These are phyloP conservation scores for Francoa sonchifolia DNA, from an alignment of 441 rosid genomes.

Conservation along the genomic window DNA sequence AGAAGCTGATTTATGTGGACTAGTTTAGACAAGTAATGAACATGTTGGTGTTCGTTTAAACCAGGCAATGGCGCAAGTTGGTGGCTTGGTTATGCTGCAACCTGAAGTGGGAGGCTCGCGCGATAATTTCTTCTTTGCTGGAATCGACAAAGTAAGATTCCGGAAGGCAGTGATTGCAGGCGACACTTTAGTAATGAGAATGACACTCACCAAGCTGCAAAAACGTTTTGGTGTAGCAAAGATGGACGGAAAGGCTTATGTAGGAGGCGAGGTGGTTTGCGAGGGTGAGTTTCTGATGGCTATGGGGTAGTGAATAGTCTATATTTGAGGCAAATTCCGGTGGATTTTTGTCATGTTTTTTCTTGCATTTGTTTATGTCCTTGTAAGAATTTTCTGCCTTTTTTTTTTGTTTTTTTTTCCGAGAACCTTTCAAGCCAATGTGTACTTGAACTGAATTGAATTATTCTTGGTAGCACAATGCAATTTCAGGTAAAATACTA, in stretches of 20 bases:
- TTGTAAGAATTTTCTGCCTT: too few relatives aligned
- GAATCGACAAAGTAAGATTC: slow-evolving; percentile 72
- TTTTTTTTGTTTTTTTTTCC: too few relatives aligned
- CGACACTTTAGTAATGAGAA: slow-evolving; percentile 78
- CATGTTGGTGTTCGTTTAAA: slow-evolving; percentile 1
- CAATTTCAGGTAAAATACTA: too few relatives aligned
- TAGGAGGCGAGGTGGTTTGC: slow-evolving; percentile 50
- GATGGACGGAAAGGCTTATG: slow-evolving; percentile 62
- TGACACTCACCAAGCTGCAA: slow-evolving; percentile 73
- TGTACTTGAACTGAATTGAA: too few relatives aligned
- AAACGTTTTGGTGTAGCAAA: slow-evolving; percentile 69
- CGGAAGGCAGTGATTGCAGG: slow-evolving; percentile 84
- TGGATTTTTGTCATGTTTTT: too few relatives aligned
- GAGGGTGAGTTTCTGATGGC: slow-evolving; percentile 88
- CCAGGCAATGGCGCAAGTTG: slow-evolving; percentile 87
- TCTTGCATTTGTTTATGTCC: too few relatives aligned
- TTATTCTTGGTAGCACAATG: too few relatives aligned
- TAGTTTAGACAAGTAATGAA: neutral
- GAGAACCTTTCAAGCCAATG: too few relatives aligned
- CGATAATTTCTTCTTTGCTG: slow-evolving; percentile 68
- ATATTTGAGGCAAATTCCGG: too few relatives aligned
- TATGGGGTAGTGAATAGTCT: slow-evolving; percentile 33
- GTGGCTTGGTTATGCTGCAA: slow-evolving; percentile 75
- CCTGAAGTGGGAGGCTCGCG: slow-evolving; percentile 73
- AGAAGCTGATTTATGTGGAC: neutral